phyloP scores from a whole-genome alignment of 495 filamentous ascomycete species.

The Chlorociboria aeruginascens region DNA sequence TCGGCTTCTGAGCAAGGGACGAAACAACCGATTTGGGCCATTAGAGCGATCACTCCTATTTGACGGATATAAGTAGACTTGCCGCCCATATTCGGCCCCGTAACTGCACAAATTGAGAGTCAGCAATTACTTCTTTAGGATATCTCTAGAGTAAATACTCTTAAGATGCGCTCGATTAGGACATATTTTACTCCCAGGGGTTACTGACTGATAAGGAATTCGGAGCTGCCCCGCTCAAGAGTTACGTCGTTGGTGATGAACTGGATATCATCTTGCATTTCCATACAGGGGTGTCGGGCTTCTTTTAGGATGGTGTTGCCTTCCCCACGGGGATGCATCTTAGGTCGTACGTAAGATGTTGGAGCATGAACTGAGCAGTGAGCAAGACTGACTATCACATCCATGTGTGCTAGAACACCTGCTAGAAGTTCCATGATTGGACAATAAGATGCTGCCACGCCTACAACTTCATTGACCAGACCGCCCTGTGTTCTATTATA shows the following conservation, averaged over 20 bases:
- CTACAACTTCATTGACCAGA: conserved; percentile 84
- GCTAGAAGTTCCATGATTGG: conserved; percentile 87
- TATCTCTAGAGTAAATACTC: too few species aligned
- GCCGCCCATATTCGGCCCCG: conserved; percentile 97
- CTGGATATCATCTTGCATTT: conserved; percentile 96
- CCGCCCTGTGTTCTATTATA: conserved; percentile 94
- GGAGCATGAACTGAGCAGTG: conserved; percentile 92
- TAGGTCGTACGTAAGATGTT: conserved; percentile 79
- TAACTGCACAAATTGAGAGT: too few species aligned
- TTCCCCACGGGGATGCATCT: conserved; percentile 79
- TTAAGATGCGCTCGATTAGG: too few species aligned
- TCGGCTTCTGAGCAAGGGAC: conserved; percentile 87
- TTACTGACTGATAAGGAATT: conserved; percentile 95
- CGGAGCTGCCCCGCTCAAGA: conserved; percentile 66
- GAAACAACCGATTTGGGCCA: conserved; percentile 96
- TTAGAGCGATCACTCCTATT: conserved; percentile 92
- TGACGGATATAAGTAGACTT: conserved; percentile 98
- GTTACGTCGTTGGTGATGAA: conserved; percentile 98
- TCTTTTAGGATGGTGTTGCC: conserved; percentile 88
- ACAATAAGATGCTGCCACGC: conserved; percentile 86
- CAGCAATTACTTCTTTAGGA: too few species aligned
- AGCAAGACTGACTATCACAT: conserved; percentile 92
- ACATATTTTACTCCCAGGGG: too few species aligned
- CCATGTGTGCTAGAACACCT: conserved; percentile 81
- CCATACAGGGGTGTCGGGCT: conserved; percentile 95